A percentile compares a stretch with the other conserved stretches of the same genome.
Conservation (phyloP, 441 rosid genomes). For the Metrosideros polymorpha region DNA sequence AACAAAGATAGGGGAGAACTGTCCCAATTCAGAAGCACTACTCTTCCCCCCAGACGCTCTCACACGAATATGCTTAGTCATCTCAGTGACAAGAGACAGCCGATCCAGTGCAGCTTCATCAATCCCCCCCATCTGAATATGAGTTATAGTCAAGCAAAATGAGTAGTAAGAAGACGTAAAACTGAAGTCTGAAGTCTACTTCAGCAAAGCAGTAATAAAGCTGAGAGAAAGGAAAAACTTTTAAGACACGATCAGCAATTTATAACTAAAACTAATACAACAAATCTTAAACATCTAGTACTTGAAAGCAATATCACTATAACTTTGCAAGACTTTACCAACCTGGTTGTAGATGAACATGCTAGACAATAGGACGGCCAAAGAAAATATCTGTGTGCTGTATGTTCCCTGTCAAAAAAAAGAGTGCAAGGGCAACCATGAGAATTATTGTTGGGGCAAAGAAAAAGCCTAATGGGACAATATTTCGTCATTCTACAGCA, state of each 20-base stretch:
- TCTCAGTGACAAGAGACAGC: conserved; percentile 96
- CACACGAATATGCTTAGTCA: conserved; percentile 95
- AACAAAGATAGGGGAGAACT: conserved; percentile 95
- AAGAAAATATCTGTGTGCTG: conserved; percentile 96
- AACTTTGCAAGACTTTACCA: background rate
- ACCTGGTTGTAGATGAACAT: conserved; percentile 99
- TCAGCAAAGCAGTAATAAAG: background rate
- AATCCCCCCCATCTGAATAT: conserved; percentile 86
- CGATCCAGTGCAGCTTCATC: conserved; percentile 97
- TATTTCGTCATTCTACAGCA: background rate
- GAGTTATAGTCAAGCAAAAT: background rate
- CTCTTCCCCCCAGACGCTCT: conserved; percentile 81
- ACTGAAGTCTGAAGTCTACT: background rate
- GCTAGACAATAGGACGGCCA: conserved; percentile 94
- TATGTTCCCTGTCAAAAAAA: conserved; percentile 64
- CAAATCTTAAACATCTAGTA: background rate
- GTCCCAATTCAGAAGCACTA: conserved; percentile 80
- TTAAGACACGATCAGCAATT: background rate
- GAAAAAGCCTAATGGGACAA: background rate
- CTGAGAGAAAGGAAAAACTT: background rate
- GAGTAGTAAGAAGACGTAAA: background rate
- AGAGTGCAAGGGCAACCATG: background rate
- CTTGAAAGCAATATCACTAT: background rate
- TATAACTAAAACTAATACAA: background rate
- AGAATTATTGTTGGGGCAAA: background rate